These are phyloP conservation scores for Trichophyton schoenleinii DNA, from an alignment of 2,329 filamentous ascomycete genomes.

Conservation along the genomic window DNA sequence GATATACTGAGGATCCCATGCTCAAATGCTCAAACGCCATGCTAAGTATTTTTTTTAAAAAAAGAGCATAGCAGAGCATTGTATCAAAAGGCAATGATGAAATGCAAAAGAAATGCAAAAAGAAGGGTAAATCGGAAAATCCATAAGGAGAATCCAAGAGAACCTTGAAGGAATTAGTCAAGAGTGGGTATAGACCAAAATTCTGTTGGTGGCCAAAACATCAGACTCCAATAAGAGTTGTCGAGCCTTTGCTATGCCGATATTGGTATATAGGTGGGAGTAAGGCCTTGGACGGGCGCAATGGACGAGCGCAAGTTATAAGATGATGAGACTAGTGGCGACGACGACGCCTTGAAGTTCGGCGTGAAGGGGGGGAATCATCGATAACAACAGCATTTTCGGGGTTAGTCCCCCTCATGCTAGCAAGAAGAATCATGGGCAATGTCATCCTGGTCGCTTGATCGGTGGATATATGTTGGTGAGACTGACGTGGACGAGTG, in stretches of 20 bases:
- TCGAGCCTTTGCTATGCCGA: neutral
- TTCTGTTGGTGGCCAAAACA: neutral
- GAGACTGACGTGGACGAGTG: neutral
- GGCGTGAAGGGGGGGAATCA: neutral
- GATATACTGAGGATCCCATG: neutral
- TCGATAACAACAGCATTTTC: neutral
- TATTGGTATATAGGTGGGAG: neutral
- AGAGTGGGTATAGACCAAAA: neutral
- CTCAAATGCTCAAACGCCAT: neutral
- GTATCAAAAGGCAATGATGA: neutral
- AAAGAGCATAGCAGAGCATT: neutral
- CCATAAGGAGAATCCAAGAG: neutral
- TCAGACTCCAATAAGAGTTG: neutral
- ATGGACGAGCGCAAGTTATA: neutral
- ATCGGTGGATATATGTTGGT: neutral
- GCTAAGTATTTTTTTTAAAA: neutral
- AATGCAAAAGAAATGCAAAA: neutral
- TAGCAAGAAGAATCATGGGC: no score
- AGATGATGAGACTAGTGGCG: neutral
- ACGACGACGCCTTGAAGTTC: neutral
- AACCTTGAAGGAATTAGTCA: neutral
- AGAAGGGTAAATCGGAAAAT: neutral
- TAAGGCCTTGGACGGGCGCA: neutral
- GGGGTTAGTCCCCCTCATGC: neutral
- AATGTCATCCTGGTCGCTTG: neutral